Evolutionary conservation across 177 flowering plant species (phyloP).

Genomic region (Vitis hybrid): DNA sequence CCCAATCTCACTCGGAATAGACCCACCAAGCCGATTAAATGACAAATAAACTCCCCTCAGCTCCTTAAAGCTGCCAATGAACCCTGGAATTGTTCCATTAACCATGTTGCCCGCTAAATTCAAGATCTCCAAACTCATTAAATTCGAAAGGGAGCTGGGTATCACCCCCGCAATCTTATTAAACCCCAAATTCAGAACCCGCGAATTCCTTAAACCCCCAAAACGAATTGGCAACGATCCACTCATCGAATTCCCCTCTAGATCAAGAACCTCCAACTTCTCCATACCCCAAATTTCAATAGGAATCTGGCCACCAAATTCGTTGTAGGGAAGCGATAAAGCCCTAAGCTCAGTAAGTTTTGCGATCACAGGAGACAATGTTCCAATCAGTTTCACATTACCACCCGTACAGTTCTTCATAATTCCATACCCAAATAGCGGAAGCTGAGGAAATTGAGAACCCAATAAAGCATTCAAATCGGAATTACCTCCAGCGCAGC

Average conservation of each 20-base stretch:
- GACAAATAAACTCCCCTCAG: slow-evolving; percentile 44
- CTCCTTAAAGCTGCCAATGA: slow-evolving; percentile 22
- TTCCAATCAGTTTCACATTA: slow-evolving; percentile 34
- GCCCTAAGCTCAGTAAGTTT: slow-evolving; percentile 50
- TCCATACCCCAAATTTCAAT: slow-evolving; percentile 52
- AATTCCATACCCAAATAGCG: slow-evolving; percentile 51
- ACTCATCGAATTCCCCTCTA: slow-evolving; percentile 50
- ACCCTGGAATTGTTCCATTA: slow-evolving; percentile 50
- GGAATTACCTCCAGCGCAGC: slow-evolving; percentile 18
- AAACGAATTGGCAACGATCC: slow-evolving; percentile 36
- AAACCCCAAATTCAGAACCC: slow-evolving; percentile 58
- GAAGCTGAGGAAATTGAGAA: slow-evolving; percentile 33
- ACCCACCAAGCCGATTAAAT: slow-evolving; percentile 42
- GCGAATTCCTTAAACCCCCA: slow-evolving; percentile 32
- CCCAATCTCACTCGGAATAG: slow-evolving; percentile 48
- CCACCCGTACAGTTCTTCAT: slow-evolving; percentile 40
- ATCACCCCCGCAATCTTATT: slow-evolving; percentile 46
- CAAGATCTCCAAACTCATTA: slow-evolving; percentile 36
- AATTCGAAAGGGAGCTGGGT: slow-evolving; percentile 34
- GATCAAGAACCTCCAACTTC: slow-evolving; percentile 62
- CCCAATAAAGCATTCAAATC: slow-evolving; percentile 22
- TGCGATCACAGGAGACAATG: slow-evolving; percentile 32
- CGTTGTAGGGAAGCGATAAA: slow-evolving; percentile 60
- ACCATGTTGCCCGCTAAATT: slow-evolving; percentile 55
- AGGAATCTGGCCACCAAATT: slow-evolving; percentile 48